Percentiles rank a stretch among this genome's conserved stretches.
Conservation (phyloP, 495 filamentous ascomycete species). For the Trichoderma orchidacearum region DNA sequence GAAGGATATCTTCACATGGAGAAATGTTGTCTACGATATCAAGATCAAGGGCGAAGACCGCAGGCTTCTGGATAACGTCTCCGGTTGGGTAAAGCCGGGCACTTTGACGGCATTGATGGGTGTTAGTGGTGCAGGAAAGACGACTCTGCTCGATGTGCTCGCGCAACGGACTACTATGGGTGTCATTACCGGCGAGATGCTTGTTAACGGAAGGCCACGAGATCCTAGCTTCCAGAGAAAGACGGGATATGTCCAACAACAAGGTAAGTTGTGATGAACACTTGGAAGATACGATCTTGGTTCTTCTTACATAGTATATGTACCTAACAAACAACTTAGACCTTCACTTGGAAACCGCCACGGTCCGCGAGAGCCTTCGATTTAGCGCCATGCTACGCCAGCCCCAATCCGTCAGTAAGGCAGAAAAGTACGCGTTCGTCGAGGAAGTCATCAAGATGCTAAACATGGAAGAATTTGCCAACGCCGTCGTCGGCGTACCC, state of each 20-base stretch:
- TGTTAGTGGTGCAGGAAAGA: constrained; percentile 56
- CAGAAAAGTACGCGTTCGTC: constrained; percentile 59
- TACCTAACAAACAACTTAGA: constrained; percentile 22
- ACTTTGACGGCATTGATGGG: constrained; percentile 60
- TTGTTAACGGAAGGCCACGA: constrained; percentile 54
- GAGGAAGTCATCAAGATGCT: constrained; percentile 67
- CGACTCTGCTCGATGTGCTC: constrained; percentile 50
- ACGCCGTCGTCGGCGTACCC: constrained; percentile 60
- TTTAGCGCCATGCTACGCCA: constrained; percentile 63
- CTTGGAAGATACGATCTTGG: background rate
- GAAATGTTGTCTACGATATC: constrained; percentile 50
- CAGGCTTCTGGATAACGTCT: constrained; percentile 40
- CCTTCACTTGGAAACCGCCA: constrained; percentile 62
- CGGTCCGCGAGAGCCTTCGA: constrained; percentile 58
- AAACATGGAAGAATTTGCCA: constrained; percentile 59
- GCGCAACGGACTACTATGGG: constrained; percentile 47
- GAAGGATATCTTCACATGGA: constrained; percentile 44
- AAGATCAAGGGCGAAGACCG: constrained; percentile 40
- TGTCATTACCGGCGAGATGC: constrained; percentile 57
- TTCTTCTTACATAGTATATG: background rate
- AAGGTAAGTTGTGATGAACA: constrained; percentile 37
- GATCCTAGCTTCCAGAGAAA: constrained; percentile 67
- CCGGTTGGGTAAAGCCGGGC: constrained; percentile 57
- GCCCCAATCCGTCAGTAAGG: constrained; percentile 37
- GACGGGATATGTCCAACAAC: constrained; percentile 83